Percentiles rank a stretch among this genome's conserved stretches.
Conservation (phyloP, 2,329 filamentous ascomycete species). For the Delphinella strobiligena region DNA sequence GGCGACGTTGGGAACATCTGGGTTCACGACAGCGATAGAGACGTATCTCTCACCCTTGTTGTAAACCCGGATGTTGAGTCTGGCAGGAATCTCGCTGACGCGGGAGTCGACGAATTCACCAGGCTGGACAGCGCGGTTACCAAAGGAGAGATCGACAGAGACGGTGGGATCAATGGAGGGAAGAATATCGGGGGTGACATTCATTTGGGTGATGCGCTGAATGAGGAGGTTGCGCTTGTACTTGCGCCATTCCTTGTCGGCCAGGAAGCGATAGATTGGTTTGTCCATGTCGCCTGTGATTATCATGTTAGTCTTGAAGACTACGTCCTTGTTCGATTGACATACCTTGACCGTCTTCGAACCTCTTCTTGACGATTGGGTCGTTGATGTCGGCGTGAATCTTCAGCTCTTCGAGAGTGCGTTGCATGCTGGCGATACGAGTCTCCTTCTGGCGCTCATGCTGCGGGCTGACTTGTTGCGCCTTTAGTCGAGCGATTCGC, state of each 20-base stretch:
- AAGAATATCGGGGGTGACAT: conserved; percentile 78
- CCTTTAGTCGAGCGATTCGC: conserved; percentile 57
- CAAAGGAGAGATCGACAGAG: conserved; percentile 75
- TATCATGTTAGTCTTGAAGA: not conserved
- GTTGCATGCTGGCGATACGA: conserved; percentile 56
- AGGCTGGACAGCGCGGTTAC: conserved; percentile 51
- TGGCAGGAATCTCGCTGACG: conserved; percentile 61
- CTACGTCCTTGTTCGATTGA: conserved; percentile 5
- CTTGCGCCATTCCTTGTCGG: conserved; percentile 74
- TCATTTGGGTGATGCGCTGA: conserved; percentile 79
- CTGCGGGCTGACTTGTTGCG: conserved; percentile 25
- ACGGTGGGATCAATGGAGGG: conserved; percentile 64
- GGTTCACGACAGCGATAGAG: conserved; percentile 74
- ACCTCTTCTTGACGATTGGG: conserved; percentile 80
- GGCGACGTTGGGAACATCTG: conserved; percentile 74
- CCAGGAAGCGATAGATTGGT: conserved; percentile 86
- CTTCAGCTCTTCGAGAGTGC: conserved; percentile 67
- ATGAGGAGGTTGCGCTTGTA: conserved; percentile 68
- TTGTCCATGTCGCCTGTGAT: conserved; percentile 79
- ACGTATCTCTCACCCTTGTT: conserved; percentile 70
- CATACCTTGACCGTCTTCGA: conserved; percentile 81
- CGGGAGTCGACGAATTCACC: conserved; percentile 68
- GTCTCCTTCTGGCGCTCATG: conserved; percentile 42
- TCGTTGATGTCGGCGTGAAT: conserved; percentile 91
- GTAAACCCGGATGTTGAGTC: conserved; percentile 75